Evolutionary conservation across 495 filamentous ascomycete genomes (phyloP).

Genomic region (Endocarpon pusillum): DNA sequence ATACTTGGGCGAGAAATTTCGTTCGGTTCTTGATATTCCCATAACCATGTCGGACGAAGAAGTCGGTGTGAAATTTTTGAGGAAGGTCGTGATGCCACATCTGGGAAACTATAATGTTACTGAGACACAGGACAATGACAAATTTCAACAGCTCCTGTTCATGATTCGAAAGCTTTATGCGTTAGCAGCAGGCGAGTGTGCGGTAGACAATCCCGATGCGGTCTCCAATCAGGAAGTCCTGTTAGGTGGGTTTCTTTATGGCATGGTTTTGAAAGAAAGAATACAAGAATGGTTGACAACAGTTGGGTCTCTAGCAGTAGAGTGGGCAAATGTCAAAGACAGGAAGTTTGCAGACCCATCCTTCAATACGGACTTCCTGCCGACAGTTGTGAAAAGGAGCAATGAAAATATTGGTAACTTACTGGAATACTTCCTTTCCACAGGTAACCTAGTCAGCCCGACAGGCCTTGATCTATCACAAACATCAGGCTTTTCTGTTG

Average conservation of each 20-base stretch:
- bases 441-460: conserved; percentile 79
- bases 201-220: conserved; percentile 87
- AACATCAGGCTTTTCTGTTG: conserved; percentile 82
- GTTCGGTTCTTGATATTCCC: conserved; percentile 62
- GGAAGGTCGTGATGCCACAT: conserved; percentile 80
- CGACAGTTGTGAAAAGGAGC: conserved; percentile 55
- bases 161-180: conserved; percentile 94
- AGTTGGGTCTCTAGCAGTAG: conserved; percentile 39
- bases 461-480: conserved; percentile 90
- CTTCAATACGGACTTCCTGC: conserved; percentile 62
- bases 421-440: conserved; percentile 90
- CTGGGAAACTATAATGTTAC: conserved; percentile 68
- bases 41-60: conserved; percentile 72
- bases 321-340: conserved; percentile 52
- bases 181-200: conserved; percentile 79
- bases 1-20: conserved; percentile 78
- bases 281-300: conserved; percentile 72
- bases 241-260: conserved; percentile 82
- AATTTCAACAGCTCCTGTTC: conserved; percentile 86
- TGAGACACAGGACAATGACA: conserved; percentile 67
- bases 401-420: conserved; percentile 78
- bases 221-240: conserved; percentile 89
- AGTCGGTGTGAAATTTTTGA: conserved; percentile 73
- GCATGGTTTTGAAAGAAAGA: conserved; percentile 86
- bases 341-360: conserved; percentile 48